Evolutionary conservation across 2,329 filamentous ascomycete species (phyloP), one percentile per base, ranked within the genome.

Genomic region (Ascomycota sp.): DNA sequence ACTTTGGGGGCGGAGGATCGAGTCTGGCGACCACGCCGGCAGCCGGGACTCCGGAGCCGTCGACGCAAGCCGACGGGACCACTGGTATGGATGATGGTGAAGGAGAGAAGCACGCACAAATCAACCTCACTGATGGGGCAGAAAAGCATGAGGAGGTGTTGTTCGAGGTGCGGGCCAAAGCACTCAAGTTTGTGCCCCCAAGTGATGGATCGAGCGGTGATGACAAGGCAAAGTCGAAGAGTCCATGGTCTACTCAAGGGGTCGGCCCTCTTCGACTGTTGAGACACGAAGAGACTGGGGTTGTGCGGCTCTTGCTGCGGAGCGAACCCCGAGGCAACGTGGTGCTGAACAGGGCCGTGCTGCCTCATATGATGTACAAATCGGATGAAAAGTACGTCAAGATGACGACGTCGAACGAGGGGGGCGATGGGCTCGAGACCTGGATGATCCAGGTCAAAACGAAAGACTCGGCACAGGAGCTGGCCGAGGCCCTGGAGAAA

Each of bases 371-470:
- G 34, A 59, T 60, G 6, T 84, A 83, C 56, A 67, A 66, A 44
- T 56, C 62, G 6, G 61, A 64, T 25, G 58, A 59, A 9, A 77
- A 74, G 52, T 72, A 67, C 38, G 56, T 76, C 37, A 71, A 66
- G 47, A 43, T 76, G 37, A 59, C 60, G 9, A 62, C 67, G 6
- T 63, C 70, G 1, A 64, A 63, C 36, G 67, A 71, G 33, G 58
- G 60, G 33, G 72, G 71, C 11, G 61, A 61, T 31, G 62, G 63
- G 1, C 52, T 78, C 25, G 73, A 78, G 51, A 71, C 70, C 5
- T 84, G 74, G 73, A 66, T 76, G 47, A 52, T 83, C 11, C 71
- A 75, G 47, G 68, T 81, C 32, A 80, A 77, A 57, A 73, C 72
- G 3, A 58, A 62, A 40, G 62, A 67, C 27, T 44, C 72, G 30